These are phyloP conservation scores for Metschnikowia cubensis DNA, from an alignment of 805 yeast genomes.

Conservation along the genomic window DNA sequence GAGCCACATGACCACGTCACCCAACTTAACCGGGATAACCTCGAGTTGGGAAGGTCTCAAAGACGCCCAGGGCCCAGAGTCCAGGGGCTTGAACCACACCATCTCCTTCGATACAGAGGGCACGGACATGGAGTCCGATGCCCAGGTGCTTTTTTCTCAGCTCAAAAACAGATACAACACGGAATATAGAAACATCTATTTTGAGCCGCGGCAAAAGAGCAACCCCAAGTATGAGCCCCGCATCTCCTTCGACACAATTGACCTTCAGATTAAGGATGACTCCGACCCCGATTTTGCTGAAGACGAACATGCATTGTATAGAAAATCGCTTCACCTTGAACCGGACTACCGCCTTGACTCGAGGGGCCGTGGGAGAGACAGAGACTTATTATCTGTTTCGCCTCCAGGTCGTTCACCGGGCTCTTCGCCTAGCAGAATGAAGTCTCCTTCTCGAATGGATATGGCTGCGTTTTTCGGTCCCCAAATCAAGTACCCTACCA, in stretches of 20 bases:
- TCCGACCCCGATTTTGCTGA: conserved; percentile 18
- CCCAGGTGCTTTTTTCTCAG: conserved; percentile 10
- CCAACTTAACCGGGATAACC: conserved; percentile 11
- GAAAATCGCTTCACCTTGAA: conserved; percentile 13
- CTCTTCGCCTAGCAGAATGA: conserved; percentile 19
- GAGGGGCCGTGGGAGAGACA: conserved; percentile 17
- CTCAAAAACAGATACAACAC: conserved; percentile 13
- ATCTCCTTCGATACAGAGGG: neutral
- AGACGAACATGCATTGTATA: conserved; percentile 13
- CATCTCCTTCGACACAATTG: conserved; percentile 55
- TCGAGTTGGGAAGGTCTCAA: conserved; percentile 1
- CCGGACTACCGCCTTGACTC: conserved; percentile 5
- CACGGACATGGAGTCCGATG: neutral
- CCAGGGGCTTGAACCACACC: neutral
- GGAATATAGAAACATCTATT: conserved; percentile 10
- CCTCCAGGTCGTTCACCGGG: conserved; percentile 17
- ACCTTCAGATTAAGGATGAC: conserved; percentile 29
- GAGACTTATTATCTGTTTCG: conserved; percentile 8
- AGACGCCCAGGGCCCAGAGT: neutral
- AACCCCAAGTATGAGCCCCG: conserved; percentile 24
- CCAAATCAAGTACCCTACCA: conserved; percentile 32
- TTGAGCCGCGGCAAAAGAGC: conserved; percentile 1
- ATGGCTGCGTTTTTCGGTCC: conserved; percentile 11
- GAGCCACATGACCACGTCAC: conserved; percentile 15
- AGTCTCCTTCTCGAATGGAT: conserved; percentile 16